Evolutionary conservation across 257 asterid genomes (phyloP).

Genomic region (Fraxinus cuspidata): DNA sequence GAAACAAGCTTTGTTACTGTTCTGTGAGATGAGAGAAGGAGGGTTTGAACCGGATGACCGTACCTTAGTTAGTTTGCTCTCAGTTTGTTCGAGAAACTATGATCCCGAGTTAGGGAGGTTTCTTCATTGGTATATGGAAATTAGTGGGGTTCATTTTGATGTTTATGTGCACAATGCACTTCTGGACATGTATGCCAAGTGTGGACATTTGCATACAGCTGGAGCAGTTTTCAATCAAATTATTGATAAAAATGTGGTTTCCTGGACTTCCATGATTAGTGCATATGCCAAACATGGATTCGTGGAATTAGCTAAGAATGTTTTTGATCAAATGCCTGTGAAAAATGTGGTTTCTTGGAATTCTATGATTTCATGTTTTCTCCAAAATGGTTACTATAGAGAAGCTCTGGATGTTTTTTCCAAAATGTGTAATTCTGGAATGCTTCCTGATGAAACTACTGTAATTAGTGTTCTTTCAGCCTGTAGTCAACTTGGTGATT

Average conservation of each 20-base stretch:
- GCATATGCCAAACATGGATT: constrained; percentile 56
- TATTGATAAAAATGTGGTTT: constrained; percentile 48
- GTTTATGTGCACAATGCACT: constrained; percentile 59
- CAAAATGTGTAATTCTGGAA: constrained; percentile 37
- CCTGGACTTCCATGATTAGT: constrained; percentile 68
- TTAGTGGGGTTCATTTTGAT: constrained; percentile 44
- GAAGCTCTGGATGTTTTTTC: constrained; percentile 42
- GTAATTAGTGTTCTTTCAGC: constrained; percentile 51
- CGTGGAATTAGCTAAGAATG: constrained; percentile 40
- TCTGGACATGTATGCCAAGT: constrained; percentile 83
- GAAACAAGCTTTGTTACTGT: constrained; percentile 47
- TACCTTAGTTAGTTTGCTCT: constrained; percentile 60
- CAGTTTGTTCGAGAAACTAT: constrained; percentile 54
- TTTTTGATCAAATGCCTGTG: constrained; percentile 51
- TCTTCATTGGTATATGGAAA: constrained; percentile 67
- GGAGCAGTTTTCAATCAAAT: constrained; percentile 54
- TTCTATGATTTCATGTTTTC: constrained; percentile 60
- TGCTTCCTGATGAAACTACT: constrained; percentile 50
- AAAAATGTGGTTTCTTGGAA: constrained; percentile 64
- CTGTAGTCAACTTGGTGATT: constrained; percentile 59
- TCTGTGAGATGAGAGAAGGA: constrained; percentile 46
- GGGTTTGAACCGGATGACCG: constrained; percentile 73
- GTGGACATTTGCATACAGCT: constrained; percentile 65
- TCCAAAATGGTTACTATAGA: constrained; percentile 42
- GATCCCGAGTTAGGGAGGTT: constrained; percentile 63